Evolutionary conservation across 371 early-diverging fungal species (phyloP).

Genomic region (Rhizopus delemar): DNA sequence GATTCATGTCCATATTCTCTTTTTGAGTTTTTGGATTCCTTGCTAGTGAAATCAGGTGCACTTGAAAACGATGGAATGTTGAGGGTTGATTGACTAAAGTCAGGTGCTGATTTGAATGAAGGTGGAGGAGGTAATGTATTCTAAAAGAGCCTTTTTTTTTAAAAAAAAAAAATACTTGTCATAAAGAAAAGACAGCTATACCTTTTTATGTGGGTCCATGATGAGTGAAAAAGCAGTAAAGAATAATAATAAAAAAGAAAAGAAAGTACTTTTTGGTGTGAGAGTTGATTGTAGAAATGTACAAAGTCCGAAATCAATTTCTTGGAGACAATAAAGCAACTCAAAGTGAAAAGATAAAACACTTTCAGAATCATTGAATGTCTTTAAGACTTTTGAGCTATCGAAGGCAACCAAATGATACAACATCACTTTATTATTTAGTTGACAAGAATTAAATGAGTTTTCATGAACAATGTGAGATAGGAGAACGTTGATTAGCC

Average conservation of each 20-base stretch:
- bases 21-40: slow-evolving; percentile 5
- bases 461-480: too few relatives aligned
- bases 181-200: not conserved
- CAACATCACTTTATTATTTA: too few relatives aligned
- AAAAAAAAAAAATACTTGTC: not conserved
- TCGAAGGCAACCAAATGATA: too few relatives aligned
- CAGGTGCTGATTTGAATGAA: slow-evolving; percentile 33
- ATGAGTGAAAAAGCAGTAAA: not conserved
- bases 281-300: too few relatives aligned
- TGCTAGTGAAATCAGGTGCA: slow-evolving; percentile 36
- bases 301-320: too few relatives aligned
- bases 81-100: slow-evolving; percentile 8
- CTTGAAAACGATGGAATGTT: slow-evolving; percentile 36
- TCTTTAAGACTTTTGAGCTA: not conserved
- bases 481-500: not conserved
- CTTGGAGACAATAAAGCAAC: too few relatives aligned
- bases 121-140: slow-evolving; percentile 20
- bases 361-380: not conserved
- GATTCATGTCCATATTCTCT: not conserved
- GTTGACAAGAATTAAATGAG: too few relatives aligned
- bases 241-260: not conserved
- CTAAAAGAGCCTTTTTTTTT: not conserved
- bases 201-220: not conserved
- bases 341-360: too few relatives aligned
- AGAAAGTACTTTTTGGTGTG: not conserved